phyloP scores from a whole-genome alignment of 208 protist species.

The Giardia muris region DNA sequence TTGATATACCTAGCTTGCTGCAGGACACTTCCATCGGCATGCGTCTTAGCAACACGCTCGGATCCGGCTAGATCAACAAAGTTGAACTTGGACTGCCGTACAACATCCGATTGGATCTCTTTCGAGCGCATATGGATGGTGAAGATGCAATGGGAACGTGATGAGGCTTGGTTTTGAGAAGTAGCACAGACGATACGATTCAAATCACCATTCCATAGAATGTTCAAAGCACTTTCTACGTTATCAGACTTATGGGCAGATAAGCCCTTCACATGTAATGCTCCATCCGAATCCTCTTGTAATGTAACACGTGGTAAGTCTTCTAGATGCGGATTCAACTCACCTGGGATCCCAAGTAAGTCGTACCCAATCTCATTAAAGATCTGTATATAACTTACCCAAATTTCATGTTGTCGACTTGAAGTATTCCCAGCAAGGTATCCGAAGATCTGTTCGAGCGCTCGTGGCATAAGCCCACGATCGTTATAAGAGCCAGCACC shows the following conservation, averaged over 20 bases:
- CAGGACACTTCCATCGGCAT: conserved; percentile 10
- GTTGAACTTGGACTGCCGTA: conserved; percentile 28
- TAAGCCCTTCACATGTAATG: not conserved
- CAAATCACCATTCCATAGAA: conserved; percentile 26
- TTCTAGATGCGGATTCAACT: not conserved
- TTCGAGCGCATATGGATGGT: conserved; percentile 20
- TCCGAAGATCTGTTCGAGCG: conserved; percentile 16
- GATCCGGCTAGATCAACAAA: conserved; percentile 39
- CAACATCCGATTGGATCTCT: not conserved
- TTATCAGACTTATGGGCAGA: not conserved
- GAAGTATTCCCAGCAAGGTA: not conserved
- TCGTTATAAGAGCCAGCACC: not conserved
- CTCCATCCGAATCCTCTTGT: not conserved
- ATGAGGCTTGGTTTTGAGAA: conserved; percentile 30
- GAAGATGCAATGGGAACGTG: conserved; percentile 35
- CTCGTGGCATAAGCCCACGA: conserved; percentile 27
- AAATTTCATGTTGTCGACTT: not conserved
- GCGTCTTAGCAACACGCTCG: conserved; percentile 27
- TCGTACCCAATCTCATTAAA: conserved; percentile 17
- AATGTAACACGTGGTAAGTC: not conserved
- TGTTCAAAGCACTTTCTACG: conserved; percentile 5
- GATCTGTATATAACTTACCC: not conserved
- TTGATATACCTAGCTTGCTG: conserved; percentile 36
- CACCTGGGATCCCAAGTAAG: not conserved
- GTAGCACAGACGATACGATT: conserved; percentile 29